Conservation (phyloP, 768 basidiomycete genomes). For the Collybiopsis luxurians region DNA sequence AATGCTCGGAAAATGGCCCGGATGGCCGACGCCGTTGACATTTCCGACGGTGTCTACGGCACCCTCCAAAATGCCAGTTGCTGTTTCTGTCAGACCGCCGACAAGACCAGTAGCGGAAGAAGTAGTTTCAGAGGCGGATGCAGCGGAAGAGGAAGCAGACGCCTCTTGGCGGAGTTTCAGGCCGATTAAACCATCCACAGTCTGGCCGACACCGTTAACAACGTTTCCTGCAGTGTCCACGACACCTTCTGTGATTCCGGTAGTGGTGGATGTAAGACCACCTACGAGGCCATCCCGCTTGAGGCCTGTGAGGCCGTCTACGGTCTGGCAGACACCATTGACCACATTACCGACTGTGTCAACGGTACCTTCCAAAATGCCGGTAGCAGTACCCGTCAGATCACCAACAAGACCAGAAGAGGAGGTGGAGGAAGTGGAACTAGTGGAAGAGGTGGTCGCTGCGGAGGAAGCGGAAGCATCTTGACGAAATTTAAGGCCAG, state of each 20-base stretch:
- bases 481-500: neutral
- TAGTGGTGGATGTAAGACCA: neutral
- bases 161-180: too few species aligned
- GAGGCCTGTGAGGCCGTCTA: too few species aligned
- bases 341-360: neutral
- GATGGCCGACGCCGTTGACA: neutral
- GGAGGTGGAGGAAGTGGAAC: neutral
- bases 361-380: neutral
- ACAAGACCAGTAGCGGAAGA: neutral
- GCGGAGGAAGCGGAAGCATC: neutral
- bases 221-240: neutral
- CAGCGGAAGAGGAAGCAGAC: neutral
- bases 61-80: neutral
- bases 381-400: neutral
- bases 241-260: neutral
- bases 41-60: conserved; percentile 1
- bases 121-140: neutral
- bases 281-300: neutral
- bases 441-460: too few species aligned
- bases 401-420: neutral
- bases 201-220: neutral
- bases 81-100: neutral
- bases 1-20: too few species aligned
- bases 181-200: too few species aligned
- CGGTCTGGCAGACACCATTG: neutral